Percentiles rank a stretch among this genome's conserved stretches.
These are phyloP conservation scores for Penicillium diatomitis DNA, from an alignment of 495 filamentous ascomycete species.

Conservation along the genomic window DNA sequence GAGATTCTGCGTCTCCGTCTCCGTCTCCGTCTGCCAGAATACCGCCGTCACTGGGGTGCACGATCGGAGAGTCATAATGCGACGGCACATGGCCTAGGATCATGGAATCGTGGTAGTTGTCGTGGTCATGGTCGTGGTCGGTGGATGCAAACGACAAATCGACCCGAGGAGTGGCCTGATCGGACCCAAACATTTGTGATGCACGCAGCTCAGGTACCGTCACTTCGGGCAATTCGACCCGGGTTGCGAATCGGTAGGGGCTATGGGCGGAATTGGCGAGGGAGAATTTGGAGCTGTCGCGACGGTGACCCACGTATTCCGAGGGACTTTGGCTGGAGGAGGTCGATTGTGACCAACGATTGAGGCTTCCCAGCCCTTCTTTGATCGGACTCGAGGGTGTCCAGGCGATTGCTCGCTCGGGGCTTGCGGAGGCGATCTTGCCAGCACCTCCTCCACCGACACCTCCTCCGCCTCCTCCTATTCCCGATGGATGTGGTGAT, in stretches of 20 bases:
- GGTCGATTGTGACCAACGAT: slow-evolving; percentile 78
- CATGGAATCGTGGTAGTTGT: not conserved
- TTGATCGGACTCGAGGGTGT: slow-evolving; percentile 37
- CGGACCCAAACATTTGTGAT: slow-evolving; percentile 15
- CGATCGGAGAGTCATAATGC: slow-evolving; percentile 1
- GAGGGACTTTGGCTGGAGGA: slow-evolving; percentile 56
- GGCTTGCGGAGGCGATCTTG: not conserved
- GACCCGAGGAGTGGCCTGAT: slow-evolving; percentile 9
- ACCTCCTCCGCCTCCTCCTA: slow-evolving; percentile 8
- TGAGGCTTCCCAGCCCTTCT: slow-evolving; percentile 63
- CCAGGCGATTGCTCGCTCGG: slow-evolving; percentile 5
- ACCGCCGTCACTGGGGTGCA: slow-evolving; percentile 19
- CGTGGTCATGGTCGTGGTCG: not conserved
- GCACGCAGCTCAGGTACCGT: slow-evolving; percentile 13
- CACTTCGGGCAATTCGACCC: slow-evolving; percentile 14
- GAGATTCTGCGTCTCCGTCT: slow-evolving; percentile 18
- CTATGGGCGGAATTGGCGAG: slow-evolving; percentile 24
- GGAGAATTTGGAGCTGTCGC: slow-evolving; percentile 47
- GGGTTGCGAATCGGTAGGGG: slow-evolving; percentile 4
- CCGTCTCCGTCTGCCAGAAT: slow-evolving; percentile 18
- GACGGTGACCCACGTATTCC: slow-evolving; percentile 28
- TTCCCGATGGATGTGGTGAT: not conserved
- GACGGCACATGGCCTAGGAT: not conserved
- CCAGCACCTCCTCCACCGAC: slow-evolving; percentile 5
- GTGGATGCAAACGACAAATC: slow-evolving; percentile 20